Conservation (phyloP, 2,329 filamentous ascomycete species). For the Colletotrichum navitas region DNA sequence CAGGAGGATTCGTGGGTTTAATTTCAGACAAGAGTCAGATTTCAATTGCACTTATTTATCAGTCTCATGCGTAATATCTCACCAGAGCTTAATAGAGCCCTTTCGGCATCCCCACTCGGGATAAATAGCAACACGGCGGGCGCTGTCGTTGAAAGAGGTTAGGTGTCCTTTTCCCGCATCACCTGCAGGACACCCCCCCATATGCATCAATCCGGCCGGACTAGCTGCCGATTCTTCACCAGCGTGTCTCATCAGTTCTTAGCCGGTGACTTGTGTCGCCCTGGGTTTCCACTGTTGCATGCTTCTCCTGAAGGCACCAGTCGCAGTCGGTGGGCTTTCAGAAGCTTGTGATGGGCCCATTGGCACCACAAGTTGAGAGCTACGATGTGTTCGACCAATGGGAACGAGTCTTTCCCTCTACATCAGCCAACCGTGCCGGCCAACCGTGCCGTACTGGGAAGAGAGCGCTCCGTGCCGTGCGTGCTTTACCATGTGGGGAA, state of each 20-base stretch:
- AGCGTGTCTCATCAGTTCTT: constrained; percentile 26
- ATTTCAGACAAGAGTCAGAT: constrained; percentile 21
- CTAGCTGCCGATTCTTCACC: constrained; percentile 35
- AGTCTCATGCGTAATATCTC: constrained; percentile 2
- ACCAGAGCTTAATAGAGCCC: constrained; percentile 5
- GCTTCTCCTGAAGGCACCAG: background rate
- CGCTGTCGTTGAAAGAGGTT: constrained; percentile 26
- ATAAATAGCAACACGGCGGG: constrained; percentile 22
- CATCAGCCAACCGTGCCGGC: background rate
- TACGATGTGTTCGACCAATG: constrained; percentile 1
- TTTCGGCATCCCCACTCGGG: constrained; percentile 15
- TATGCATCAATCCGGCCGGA: constrained; percentile 22
- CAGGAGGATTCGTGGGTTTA: constrained; percentile 14
- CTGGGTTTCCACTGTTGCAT: background rate
- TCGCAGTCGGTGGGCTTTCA: background rate
- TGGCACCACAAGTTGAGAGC: background rate
- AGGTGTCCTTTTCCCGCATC: constrained; percentile 37
- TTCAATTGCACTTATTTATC: constrained; percentile 6
- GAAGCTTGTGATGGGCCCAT: background rate
- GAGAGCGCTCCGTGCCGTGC: constrained; percentile 27
- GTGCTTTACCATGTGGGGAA: constrained; percentile 40
- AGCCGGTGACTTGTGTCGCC: background rate
- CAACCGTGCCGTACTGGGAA: background rate
- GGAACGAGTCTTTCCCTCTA: background rate
- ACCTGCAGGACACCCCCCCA: constrained; percentile 17